phyloP scores from a whole-genome alignment of 345 rosid genomes.

The Kernera saxatilis region DNA sequence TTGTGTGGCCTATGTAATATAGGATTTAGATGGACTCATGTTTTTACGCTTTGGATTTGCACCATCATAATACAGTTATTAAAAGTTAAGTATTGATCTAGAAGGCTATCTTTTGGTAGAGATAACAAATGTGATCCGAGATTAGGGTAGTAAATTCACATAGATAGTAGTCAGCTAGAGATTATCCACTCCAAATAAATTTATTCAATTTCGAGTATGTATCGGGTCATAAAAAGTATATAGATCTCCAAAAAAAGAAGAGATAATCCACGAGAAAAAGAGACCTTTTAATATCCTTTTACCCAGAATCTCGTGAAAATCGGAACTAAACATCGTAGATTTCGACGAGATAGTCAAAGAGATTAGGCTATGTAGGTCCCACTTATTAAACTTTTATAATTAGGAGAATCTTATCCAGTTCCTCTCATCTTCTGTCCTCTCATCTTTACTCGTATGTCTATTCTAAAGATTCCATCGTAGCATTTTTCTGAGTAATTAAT shows the following conservation, averaged over 20 bases:
- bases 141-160: too few relatives aligned
- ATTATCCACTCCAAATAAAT: background rate
- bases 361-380: constrained; percentile 12
- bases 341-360: background rate
- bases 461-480: background rate
- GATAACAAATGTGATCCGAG: background rate
- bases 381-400: background rate
- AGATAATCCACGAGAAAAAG: background rate
- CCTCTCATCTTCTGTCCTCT: background rate
- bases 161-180: too few relatives aligned
- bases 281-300: background rate
- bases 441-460: too few relatives aligned
- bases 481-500: background rate
- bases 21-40: background rate
- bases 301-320: constrained; percentile 6
- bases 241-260: background rate
- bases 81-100: background rate
- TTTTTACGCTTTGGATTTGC: background rate
- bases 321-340: background rate
- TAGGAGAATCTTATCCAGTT: constrained; percentile 16
- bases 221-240: background rate
- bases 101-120: background rate
- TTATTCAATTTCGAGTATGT: background rate
- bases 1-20: background rate
- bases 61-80: background rate